Base-by-base conservation (phyloP, 176 grass and related monocot species). In the bread wheat (Triticum aestivum) region DNA sequence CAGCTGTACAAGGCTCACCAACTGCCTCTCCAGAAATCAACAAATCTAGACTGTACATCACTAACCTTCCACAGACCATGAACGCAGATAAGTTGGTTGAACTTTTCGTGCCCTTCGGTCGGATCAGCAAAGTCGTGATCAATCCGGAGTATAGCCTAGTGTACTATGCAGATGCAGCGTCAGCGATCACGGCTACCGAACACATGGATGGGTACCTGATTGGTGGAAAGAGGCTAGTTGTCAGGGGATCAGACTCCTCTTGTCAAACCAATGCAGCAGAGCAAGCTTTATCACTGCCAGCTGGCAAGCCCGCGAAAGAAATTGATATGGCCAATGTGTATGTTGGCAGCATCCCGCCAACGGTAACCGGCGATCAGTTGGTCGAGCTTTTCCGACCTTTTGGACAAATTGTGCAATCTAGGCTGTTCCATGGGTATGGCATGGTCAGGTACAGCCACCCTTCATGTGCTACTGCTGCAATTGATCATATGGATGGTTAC, bases 361-460 rank as follows among this genome's bases (percentile, higher is more conserved):
- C 78, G 38, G 18, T 97, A 35, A 88, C 91, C 10, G 10, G 35
- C 21, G 61, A 92, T 86, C 83, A 85, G 29, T 87, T 97, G 21
- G 75, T 87, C 32, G 82, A 87, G 52, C 88, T 97, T 71, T 97
- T 97, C 64, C 33, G 75, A 26, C 86, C 87, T 18, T 92, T 92
- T 75, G 95, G 95, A 65, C 34, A 84, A 41, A 89, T 97, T 80
- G 84, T 94, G 80, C 91, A 91, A 78, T 74, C 77, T 51, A 91
- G 67, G 24, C 65, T 82, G 49, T 90, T 88, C 79, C 78, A 29
- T 13, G 86, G 86, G 41, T 92, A 89, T 88, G 95, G 82, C 27
- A 77, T 97, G 73, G 79, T 97, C 59, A 91, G 89, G 73, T 94
- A 89, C 44, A 59, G 35, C 51, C 29, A 92, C 80, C 56, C 85